These are phyloP conservation scores for Aphanomyces cochlioides DNA, from an alignment of 352 stramenopile genomes.

Conservation along the genomic window DNA sequence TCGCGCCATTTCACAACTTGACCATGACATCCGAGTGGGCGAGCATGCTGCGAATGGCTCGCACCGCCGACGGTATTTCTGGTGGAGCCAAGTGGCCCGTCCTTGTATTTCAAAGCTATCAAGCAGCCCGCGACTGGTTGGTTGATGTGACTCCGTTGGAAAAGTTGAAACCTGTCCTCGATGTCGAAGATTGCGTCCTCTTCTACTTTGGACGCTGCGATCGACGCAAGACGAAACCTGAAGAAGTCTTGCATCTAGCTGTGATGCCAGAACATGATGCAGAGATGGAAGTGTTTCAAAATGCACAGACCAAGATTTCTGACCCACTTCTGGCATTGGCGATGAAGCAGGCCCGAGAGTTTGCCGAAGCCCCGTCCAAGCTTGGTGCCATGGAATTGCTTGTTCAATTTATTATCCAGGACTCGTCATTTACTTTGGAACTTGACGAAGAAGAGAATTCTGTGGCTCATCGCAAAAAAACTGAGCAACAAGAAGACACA, in stretches of 20 bases:
- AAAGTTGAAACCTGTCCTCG: constrained; percentile 48
- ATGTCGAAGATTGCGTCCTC: constrained; percentile 65
- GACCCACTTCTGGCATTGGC: constrained; percentile 7
- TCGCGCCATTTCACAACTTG: constrained; percentile 15
- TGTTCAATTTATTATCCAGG: constrained; percentile 18
- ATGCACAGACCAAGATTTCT: neutral
- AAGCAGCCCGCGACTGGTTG: constrained; percentile 22
- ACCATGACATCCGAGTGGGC: constrained; percentile 17
- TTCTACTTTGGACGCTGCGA: constrained; percentile 61
- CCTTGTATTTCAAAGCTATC: constrained; percentile 23
- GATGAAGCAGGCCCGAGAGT: constrained; percentile 5
- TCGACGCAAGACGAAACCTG: neutral
- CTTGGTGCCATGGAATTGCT: constrained; percentile 19
- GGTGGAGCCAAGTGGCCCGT: constrained; percentile 22
- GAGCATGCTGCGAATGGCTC: constrained; percentile 1
- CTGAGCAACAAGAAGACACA: constrained; percentile 23
- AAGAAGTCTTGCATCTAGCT: constrained; percentile 7
- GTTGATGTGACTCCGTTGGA: constrained; percentile 45
- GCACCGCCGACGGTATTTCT: constrained; percentile 14
- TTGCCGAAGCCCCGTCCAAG: constrained; percentile 7
- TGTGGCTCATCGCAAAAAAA: neutral
- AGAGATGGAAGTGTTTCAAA: neutral
- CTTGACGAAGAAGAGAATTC: no score
- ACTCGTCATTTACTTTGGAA: constrained; percentile 2
- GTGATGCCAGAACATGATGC: neutral